Percentiles rank a stretch among this genome's conserved stretches.
phyloP scores from a whole-genome alignment of 768 basidiomycete genomes.

The Tylopilus sp. region DNA sequence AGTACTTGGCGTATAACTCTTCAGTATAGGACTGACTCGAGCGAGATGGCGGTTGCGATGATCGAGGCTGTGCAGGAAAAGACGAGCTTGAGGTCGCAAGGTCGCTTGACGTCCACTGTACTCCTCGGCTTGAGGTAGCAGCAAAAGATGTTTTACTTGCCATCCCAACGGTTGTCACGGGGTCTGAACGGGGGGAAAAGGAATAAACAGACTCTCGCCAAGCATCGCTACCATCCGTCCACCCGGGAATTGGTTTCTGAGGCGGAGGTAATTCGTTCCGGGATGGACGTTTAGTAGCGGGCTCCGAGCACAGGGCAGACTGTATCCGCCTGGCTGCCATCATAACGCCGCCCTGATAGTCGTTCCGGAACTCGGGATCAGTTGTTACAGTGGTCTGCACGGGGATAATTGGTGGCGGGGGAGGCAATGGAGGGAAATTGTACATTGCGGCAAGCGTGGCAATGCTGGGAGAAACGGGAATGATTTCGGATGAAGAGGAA shows the following conservation, averaged over 20 bases:
- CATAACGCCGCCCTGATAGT: slow-evolving; percentile 62
- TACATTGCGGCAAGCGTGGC: slow-evolving; percentile 38
- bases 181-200: slow-evolving; percentile 40
- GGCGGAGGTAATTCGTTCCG: slow-evolving; percentile 34
- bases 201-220: slow-evolving; percentile 68
- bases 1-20: slow-evolving; percentile 54
- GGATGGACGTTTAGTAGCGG: slow-evolving; percentile 36
- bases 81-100: slow-evolving; percentile 18
- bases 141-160: slow-evolving; percentile 39
- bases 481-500: slow-evolving; percentile 23
- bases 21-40: slow-evolving; percentile 36
- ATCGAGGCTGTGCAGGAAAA: slow-evolving; percentile 21
- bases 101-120: slow-evolving; percentile 46
- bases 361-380: slow-evolving; percentile 32
- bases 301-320: slow-evolving; percentile 41
- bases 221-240: slow-evolving; percentile 63
- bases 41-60: slow-evolving; percentile 22
- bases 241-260: slow-evolving; percentile 52
- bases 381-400: slow-evolving; percentile 17
- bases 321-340: slow-evolving; percentile 62
- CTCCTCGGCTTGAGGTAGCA: slow-evolving; percentile 49
- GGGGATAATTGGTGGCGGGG: slow-evolving; percentile 43
- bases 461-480: slow-evolving; percentile 29
- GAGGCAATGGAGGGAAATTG: slow-evolving; percentile 53
- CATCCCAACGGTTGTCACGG: slow-evolving; percentile 29